Base-by-base conservation (phyloP, 345 rosid genomes). In the Citrus medica region DNA sequence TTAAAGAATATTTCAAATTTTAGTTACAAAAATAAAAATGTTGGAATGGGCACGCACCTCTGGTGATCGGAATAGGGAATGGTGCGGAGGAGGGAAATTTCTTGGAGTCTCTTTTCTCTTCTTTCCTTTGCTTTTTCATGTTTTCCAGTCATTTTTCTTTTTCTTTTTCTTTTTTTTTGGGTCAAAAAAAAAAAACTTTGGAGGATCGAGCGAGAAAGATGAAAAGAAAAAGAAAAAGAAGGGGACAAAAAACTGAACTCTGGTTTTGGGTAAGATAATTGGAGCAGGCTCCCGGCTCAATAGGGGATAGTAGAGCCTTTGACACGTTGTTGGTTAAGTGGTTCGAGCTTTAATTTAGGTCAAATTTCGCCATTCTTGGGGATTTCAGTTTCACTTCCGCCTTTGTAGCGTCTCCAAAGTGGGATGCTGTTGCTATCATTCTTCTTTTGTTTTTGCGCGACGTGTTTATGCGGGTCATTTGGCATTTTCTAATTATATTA, bases 51-150 rank as follows among this genome's bases (percentile, higher is more conserved):
- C 13, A 12, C 48, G 51, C 53, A 94, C 99, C 98, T 91, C 40
- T 93, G 98, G 83, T 93, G 97, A 82, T 93, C 97, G 30, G 99
- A 89, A 71, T 93, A 95, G 8, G 98, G 99, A 78, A 95, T 91
- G 64, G 99, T 92, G 25, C 96, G 89, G 71, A 93, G 96, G 71
- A 91, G 97, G 55, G 99, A 91, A 70, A 95, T 84, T 82, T 92
- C 89, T 83, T 92, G 93, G 66, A 85, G 93, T 79, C 97, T 86
- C 74, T 91, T 86, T 28, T 95, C 99, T 78, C 94, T 84, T 81
- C 88, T 92, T 86, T 90, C 97, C 75, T 82, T 86, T 1, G 94
- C 87, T 76, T 82, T 88, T 56, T 88, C 92, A 70, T 85, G 91
- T 56, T 81, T 88, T 40, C 93, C 92, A 62, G 88, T 88, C 88